Percentiles rank a stretch among this genome's conserved stretches.
Conservation (phyloP, 192 early-diverging fungal genomes). For the Linnemannia elongata region DNA sequence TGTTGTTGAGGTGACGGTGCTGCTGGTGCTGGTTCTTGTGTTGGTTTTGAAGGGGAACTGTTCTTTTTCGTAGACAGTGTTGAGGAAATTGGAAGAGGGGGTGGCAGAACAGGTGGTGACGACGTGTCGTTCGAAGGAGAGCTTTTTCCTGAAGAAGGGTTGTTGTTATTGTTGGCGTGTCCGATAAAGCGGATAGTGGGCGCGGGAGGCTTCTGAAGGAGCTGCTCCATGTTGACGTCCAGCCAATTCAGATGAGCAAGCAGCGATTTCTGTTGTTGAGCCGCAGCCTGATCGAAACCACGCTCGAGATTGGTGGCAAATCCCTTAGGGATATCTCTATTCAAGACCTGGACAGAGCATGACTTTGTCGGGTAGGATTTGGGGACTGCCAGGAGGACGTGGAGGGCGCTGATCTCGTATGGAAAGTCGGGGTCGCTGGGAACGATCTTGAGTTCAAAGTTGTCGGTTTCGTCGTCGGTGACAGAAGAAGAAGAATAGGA, state of each 20-base stretch:
- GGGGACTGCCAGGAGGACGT: constrained; percentile 74
- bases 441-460: constrained; percentile 33
- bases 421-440: constrained; percentile 86
- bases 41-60: not conserved
- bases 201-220: constrained; percentile 72
- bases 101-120: not conserved
- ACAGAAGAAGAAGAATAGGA: not conserved
- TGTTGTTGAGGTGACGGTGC: not conserved
- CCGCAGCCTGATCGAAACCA: constrained; percentile 64
- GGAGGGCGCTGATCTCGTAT: constrained; percentile 75
- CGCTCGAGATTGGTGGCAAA: constrained; percentile 69
- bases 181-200: constrained; percentile 68
- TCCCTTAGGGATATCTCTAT: constrained; percentile 66
- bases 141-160: not conserved
- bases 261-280: constrained; percentile 53
- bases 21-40: not conserved
- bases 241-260: constrained; percentile 70
- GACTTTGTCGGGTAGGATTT: constrained; percentile 60
- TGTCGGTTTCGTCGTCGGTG: not conserved
- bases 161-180: not conserved
- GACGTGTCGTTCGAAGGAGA: not conserved
- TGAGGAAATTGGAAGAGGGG: not conserved
- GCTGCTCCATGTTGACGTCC: constrained; percentile 70
- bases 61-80: not conserved
- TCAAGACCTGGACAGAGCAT: constrained; percentile 58